Evolutionary conservation across 208 protist genomes (phyloP).

Genomic region (Porcisia hertigi): DNA sequence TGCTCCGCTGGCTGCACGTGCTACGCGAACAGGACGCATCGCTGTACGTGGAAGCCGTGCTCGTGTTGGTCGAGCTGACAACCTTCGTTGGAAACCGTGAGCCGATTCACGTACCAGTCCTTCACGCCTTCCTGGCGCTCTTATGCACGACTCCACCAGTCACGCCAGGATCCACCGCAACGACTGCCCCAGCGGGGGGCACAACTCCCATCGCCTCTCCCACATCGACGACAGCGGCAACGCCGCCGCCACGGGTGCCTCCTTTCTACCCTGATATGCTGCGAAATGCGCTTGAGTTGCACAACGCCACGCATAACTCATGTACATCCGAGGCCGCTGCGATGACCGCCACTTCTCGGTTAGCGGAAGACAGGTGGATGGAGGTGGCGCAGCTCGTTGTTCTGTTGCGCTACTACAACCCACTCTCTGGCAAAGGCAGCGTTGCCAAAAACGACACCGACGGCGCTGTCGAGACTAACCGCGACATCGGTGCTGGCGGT

Average conservation of each 20-base stretch:
- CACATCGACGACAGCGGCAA: neutral
- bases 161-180: conserved; percentile 6
- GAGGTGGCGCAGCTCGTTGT: conserved; percentile 74
- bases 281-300: conserved; percentile 37
- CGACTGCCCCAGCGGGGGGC: neutral
- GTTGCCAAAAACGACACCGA: neutral
- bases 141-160: conserved; percentile 5
- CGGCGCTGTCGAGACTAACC: neutral
- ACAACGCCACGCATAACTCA: conserved; percentile 4
- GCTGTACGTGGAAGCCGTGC: conserved; percentile 53
- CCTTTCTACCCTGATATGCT: conserved; percentile 78
- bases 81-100: conserved; percentile 87
- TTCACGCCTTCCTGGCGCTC: conserved; percentile 64
- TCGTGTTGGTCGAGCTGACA: conserved; percentile 71
- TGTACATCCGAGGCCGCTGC: neutral
- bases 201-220: neutral
- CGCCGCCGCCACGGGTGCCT: neutral
- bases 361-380: conserved; percentile 47
- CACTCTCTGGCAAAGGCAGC: neutral
- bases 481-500: neutral
- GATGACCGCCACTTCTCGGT: conserved; percentile 6
- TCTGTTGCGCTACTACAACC: conserved; percentile 52
- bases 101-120: conserved; percentile 76
- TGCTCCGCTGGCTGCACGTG: conserved; percentile 59
- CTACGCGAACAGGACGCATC: conserved; percentile 28